These are phyloP conservation scores for Calocera viscosa DNA, from an alignment of 768 basidiomycete species.

Conservation along the genomic window DNA sequence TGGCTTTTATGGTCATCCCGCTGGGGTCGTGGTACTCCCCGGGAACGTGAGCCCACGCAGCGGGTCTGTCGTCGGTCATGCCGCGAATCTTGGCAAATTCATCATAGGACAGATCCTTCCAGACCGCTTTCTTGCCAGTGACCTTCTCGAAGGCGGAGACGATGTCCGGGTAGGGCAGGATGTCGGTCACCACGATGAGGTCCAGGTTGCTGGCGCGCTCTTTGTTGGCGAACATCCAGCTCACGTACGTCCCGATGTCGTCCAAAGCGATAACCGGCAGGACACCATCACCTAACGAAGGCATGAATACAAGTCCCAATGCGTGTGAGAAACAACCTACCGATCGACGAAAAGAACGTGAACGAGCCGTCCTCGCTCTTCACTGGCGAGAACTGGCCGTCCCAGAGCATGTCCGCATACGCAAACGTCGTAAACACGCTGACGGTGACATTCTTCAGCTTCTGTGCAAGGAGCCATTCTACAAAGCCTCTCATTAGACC, in stretches of 20 bases:
- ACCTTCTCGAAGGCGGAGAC: constrained; percentile 31
- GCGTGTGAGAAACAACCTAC: neutral
- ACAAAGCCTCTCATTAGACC: neutral
- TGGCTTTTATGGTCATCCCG: constrained; percentile 29
- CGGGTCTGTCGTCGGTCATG: constrained; percentile 12
- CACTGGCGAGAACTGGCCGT: constrained; percentile 28
- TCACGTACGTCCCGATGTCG: neutral
- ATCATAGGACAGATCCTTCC: constrained; percentile 26
- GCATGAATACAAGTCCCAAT: too few species aligned
- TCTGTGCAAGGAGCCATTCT: constrained; percentile 5
- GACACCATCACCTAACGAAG: neutral
- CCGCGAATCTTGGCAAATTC: constrained; percentile 27
- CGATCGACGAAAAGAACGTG: constrained; percentile 31
- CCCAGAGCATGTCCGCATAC: constrained; percentile 15
- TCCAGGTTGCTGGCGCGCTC: constrained; percentile 28
- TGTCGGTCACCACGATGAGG: constrained; percentile 30
- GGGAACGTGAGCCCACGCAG: constrained; percentile 20
- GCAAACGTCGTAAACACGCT: neutral
- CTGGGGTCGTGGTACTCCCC: constrained; percentile 27
- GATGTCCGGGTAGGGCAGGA: constrained; percentile 31
- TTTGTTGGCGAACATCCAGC: constrained; percentile 5
- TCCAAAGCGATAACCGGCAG: neutral
- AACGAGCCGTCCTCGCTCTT: constrained; percentile 32
- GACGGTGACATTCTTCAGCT: neutral
- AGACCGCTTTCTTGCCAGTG: constrained; percentile 29